Evolutionary conservation across 208 protist genomes (phyloP), one percentile per base, ranked within the genome.

Genomic region (Herpetomonas muscarum): DNA sequence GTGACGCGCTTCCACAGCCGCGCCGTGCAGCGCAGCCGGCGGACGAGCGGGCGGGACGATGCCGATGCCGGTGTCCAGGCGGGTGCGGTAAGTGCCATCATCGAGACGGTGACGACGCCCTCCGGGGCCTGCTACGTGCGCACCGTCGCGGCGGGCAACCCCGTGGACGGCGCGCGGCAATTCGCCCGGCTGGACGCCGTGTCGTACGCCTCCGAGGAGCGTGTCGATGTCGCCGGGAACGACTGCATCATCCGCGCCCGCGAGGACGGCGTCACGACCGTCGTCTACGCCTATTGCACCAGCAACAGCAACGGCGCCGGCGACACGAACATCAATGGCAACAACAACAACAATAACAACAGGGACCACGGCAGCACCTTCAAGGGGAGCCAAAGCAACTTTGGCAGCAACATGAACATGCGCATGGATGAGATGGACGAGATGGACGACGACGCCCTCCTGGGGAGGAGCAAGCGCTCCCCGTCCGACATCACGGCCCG

Each of bases 191-290:
- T 60, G 2, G 1, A 64, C 36, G 3, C 13, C 10, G 32, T 0
- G 15, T 51, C 42, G 29, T 39, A 26, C 2, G 26, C 64, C 6
- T 25, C 46, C 19, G 30, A 37, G 30, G 34, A 73, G 24, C 25
- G 21, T 32, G 67, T 60, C 29, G 87, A 90, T 58, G 81, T 89
- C 46, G 62, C 70, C 25, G 64, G 67, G 9, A 64, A 81, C 61
- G 62, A 76, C 39, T 87, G 79, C 57, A 61, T 73, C 47, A 64
- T 83, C 45, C 26, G 76, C 10, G 82, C 81, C 10, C 77, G 82
- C 22, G 60, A 73, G 29, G 87, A 93, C 61, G 79, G 83, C 19
- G 70, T 90, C 22, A 78, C 65, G 21, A 65, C 80, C 13, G 73
- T 67, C 22, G 58, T 74, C 56, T 90, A 89, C 65, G 39, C 30